Evolutionary conservation across 1,139 yeast species (phyloP).

Genomic region (Geotrichum aggregatum): DNA sequence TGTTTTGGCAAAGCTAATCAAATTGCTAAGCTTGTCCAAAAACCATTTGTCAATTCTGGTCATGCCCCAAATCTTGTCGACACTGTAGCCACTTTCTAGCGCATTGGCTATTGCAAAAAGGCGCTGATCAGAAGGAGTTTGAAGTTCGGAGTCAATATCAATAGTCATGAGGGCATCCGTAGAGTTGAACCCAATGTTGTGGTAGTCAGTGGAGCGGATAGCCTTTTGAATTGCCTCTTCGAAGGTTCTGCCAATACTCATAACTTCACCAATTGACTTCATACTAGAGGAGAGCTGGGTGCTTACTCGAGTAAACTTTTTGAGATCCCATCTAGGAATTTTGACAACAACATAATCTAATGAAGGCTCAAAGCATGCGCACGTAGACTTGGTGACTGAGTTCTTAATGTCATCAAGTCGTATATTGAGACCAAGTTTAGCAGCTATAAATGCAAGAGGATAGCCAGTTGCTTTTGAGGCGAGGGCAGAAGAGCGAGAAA

Average conservation of each 20-base stretch:
- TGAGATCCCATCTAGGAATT: constrained; percentile 97
- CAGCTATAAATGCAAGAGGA: constrained; percentile 97
- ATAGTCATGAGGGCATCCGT: constrained; percentile 84
- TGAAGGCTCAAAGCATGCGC: constrained; percentile 95
- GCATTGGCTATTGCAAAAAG: constrained; percentile 96
- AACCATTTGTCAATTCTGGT: constrained; percentile 96
- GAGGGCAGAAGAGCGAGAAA: constrained; percentile 94
- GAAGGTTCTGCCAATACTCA: constrained; percentile 97
- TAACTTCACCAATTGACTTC: constrained; percentile 99
- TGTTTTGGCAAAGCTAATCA: constrained; percentile 64
- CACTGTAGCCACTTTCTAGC: constrained; percentile 73
- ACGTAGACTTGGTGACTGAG: constrained; percentile 92
- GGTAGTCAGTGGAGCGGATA: constrained; percentile 93
- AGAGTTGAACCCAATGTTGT: constrained; percentile 87
- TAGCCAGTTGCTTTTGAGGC: constrained; percentile 99
- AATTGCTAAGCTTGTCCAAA: constrained; percentile 72
- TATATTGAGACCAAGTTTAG: constrained; percentile 88
- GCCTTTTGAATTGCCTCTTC: constrained; percentile 99
- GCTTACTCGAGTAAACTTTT: constrained; percentile 91
- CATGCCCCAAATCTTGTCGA: constrained; percentile 84
- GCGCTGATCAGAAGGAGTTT: constrained; percentile 95
- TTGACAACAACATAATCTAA: constrained; percentile 94
- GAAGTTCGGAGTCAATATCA: constrained; percentile 85
- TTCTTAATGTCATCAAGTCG: constrained; percentile 90
- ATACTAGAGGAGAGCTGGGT: constrained; percentile 91